Evolutionary conservation across 306 rosid species (phyloP).

Genomic region (Pyrus communis): DNA sequence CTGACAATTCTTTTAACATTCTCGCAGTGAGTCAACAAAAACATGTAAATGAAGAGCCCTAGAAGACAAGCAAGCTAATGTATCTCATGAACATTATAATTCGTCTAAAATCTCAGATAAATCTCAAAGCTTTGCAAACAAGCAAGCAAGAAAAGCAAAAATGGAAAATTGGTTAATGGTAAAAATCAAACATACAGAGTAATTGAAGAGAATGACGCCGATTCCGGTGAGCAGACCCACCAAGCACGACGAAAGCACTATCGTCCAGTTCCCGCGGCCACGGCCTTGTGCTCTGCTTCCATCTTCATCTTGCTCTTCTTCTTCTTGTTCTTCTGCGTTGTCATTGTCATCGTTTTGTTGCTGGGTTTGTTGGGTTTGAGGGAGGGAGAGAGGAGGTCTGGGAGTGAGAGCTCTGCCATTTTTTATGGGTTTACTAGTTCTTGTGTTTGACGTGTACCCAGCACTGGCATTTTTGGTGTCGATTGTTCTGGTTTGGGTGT

Average conservation of each 20-base stretch:
- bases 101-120: not conserved
- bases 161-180: not conserved
- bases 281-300: conserved; percentile 16
- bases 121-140: not conserved
- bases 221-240: conserved; percentile 88
- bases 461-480: not conserved
- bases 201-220: conserved; percentile 72
- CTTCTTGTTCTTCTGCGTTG: conserved; percentile 3
- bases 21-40: no score
- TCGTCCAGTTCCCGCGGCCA: conserved; percentile 32
- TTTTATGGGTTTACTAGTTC: not conserved
- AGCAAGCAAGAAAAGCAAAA: not conserved
- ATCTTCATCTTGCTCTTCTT: conserved; percentile 16
- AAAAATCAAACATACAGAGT: conserved; percentile 28
- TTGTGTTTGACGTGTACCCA: not conserved
- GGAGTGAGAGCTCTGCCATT: not conserved
- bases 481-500: not conserved
- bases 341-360: not conserved
- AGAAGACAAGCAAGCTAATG: not conserved
- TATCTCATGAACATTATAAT: conserved; percentile 61
- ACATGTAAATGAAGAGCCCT: no score
- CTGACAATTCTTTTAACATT: no score
- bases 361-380: conserved; percentile 18
- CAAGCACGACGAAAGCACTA: conserved; percentile 61
- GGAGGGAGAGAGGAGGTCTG: conserved; percentile 18